Evolutionary conservation across 371 early-diverging fungal species (phyloP).

Genomic region (Lichtheimia hyalospora): DNA sequence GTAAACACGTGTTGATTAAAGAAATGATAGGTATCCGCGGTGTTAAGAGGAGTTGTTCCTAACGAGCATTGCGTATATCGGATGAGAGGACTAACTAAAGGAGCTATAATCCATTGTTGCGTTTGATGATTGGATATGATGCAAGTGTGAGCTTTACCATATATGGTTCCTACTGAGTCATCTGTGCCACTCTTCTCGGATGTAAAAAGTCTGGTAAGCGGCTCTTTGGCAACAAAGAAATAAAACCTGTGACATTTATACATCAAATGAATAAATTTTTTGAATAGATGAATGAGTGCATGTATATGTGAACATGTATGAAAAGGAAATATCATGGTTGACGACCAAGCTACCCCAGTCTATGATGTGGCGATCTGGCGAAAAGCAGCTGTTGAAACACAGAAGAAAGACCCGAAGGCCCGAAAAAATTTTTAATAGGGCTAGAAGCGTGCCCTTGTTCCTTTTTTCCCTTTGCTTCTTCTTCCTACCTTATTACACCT

Average conservation of each 20-base stretch:
- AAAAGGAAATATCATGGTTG: too few species aligned
- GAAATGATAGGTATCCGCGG: too few species aligned
- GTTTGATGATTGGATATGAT: constrained; percentile 6
- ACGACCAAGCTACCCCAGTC: too few species aligned
- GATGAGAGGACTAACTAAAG: too few species aligned
- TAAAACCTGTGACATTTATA: too few species aligned
- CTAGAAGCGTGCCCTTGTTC: background rate
- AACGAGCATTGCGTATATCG: too few species aligned
- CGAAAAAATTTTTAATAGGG: background rate
- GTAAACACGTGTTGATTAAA: too few species aligned
- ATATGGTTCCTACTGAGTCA: constrained; percentile 6
- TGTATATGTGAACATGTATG: background rate
- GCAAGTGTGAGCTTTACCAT: background rate
- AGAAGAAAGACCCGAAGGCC: constrained; percentile 1
- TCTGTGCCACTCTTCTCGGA: constrained; percentile 3
- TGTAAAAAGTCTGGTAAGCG: background rate
- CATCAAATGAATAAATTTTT: background rate
- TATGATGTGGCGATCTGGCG: too few species aligned
- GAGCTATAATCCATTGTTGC: background rate
- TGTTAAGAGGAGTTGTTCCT: too few species aligned
- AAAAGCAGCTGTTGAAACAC: background rate
- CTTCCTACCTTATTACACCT: background rate
- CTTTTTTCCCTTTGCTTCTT: constrained; percentile 4
- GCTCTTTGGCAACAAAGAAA: background rate
- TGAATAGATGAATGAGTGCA: background rate